These are phyloP conservation scores for Ophiostoma quercus DNA, from an alignment of 2,329 filamentous ascomycete genomes.

Conservation along the genomic window DNA sequence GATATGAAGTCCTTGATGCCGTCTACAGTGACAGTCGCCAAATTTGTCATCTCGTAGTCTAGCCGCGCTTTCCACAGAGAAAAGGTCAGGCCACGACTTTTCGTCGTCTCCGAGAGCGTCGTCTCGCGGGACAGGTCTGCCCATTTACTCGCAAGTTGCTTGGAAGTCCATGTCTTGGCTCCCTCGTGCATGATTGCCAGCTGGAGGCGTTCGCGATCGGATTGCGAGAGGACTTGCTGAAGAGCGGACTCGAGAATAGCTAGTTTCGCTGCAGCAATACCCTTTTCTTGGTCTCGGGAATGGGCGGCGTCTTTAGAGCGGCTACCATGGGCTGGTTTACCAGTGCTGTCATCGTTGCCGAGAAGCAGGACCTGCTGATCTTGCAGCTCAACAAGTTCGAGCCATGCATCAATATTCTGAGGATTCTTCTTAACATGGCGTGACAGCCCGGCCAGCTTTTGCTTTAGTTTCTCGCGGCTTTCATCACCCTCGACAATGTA, in stretches of 20 bases:
- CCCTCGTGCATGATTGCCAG: conserved; percentile 69
- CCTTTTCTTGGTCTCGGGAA: conserved; percentile 59
- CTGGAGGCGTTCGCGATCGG: conserved; percentile 56
- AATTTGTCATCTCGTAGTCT: conserved; percentile 65
- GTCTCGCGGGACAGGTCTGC: conserved; percentile 35
- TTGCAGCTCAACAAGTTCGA: conserved; percentile 74
- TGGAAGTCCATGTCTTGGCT: conserved; percentile 63
- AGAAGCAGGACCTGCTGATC: conserved; percentile 49
- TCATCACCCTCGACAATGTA: conserved; percentile 24
- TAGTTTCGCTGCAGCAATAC: conserved; percentile 73
- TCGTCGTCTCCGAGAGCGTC: conserved; percentile 29
- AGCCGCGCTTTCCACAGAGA: conserved; percentile 68
- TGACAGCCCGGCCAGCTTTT: conserved; percentile 45
- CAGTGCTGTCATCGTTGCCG: conserved; percentile 35
- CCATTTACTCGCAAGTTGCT: conserved; percentile 61
- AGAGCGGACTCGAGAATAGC: conserved; percentile 76
- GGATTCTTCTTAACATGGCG: conserved; percentile 61
- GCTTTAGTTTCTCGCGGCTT: conserved; percentile 1
- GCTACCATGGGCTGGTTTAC: conserved; percentile 24
- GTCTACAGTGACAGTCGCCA: conserved; percentile 63
- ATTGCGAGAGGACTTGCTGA: conserved; percentile 43
- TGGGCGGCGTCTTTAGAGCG: neutral
- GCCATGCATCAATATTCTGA: conserved; percentile 65
- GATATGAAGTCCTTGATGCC: conserved; percentile 55
- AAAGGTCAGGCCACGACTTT: conserved; percentile 50